Percentiles rank a stretch among this genome's conserved stretches.
Conservation (phyloP, 1,284 basidiomycete genomes). For the Rhodotorula sp. region DNA sequence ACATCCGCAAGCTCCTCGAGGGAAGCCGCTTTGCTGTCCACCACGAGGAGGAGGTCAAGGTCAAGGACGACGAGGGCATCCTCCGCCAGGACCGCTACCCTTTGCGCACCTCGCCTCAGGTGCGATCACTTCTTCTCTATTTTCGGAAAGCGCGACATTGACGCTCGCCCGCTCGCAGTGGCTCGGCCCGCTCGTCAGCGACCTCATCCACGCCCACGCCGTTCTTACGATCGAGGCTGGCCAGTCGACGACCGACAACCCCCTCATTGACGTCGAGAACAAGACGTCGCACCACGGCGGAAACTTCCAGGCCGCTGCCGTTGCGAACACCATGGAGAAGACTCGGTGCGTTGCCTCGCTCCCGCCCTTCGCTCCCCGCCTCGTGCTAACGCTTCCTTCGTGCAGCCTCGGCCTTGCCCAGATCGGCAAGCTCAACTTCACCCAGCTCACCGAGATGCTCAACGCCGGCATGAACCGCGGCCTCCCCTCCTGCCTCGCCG, state of each 20-base stretch:
- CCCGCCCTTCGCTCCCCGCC: not conserved
- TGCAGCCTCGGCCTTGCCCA: conserved; percentile 68
- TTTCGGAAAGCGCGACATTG: not conserved
- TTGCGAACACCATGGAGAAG: conserved; percentile 85
- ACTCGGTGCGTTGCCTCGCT: conserved; percentile 51
- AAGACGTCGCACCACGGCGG: conserved; percentile 74
- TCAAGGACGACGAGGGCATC: conserved; percentile 67
- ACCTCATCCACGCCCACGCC: conserved; percentile 65
- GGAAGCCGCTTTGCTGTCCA: conserved; percentile 65
- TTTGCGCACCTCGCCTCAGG: conserved; percentile 70
- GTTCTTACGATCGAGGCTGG: conserved; percentile 68
- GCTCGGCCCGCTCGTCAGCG: conserved; percentile 80
- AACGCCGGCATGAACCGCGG: conserved; percentile 80
- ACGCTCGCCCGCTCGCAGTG: conserved; percentile 51
- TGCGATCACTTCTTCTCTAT: not conserved
- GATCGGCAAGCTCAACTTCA: conserved; percentile 77
- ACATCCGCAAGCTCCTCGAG: conserved; percentile 62
- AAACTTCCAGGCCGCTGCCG: conserved; percentile 70
- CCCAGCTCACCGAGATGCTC: conserved; percentile 77
- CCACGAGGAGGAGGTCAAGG: conserved; percentile 63
- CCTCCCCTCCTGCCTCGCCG: conserved; percentile 74
- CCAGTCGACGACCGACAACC: conserved; percentile 84
- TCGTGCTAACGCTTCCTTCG: not conserved
- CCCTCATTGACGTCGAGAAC: conserved; percentile 66
- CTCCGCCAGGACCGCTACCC: conserved; percentile 76